phyloP scores from a whole-genome alignment of 1,284 basidiomycete genomes.

The Kalmanozyma brasiliensis region DNA sequence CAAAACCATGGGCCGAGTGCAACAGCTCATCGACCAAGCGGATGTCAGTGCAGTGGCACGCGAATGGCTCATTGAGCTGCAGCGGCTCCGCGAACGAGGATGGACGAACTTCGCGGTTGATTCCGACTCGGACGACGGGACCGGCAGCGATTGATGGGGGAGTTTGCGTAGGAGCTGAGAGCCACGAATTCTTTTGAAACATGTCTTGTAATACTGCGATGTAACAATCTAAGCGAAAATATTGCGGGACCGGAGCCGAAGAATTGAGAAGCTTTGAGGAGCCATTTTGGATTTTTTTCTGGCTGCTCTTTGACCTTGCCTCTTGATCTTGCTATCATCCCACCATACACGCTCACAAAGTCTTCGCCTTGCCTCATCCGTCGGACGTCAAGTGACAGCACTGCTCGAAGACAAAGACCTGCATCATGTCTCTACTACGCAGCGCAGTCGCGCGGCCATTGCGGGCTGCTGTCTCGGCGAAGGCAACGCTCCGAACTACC shows the following conservation, averaged over 20 bases:
- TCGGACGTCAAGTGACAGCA: not conserved
- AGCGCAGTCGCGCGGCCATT: conserved; percentile 19
- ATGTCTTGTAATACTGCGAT: not conserved
- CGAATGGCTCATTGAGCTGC: conserved; percentile 33
- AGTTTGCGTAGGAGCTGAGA: no score
- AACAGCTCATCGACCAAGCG: conserved; percentile 8
- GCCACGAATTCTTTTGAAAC: no score
- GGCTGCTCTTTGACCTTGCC: no score
- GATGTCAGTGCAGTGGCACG: conserved; percentile 23
- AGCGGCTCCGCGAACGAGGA: conserved; percentile 19
- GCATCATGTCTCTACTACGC: conserved; percentile 19
- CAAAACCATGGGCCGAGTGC: conserved; percentile 24
- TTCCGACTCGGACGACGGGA: conserved; percentile 4
- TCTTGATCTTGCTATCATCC: not conserved
- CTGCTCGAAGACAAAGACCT: not conserved
- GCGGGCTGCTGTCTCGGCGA: conserved; percentile 10
- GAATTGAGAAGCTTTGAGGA: conserved; percentile 6
- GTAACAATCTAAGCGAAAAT: not conserved
- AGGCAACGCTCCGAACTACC: conserved; percentile 4
- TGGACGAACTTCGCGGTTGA: conserved; percentile 18
- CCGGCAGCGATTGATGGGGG: conserved; percentile 9
- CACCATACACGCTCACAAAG: no score
- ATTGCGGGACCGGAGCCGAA: conserved; percentile 4
- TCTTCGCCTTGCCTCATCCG: not conserved
- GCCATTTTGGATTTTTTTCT: not conserved